Percentiles rank a stretch among this genome's conserved stretches.
phyloP scores from a whole-genome alignment of 2,329 filamentous ascomycete genomes.

The Cercospora canescens region DNA sequence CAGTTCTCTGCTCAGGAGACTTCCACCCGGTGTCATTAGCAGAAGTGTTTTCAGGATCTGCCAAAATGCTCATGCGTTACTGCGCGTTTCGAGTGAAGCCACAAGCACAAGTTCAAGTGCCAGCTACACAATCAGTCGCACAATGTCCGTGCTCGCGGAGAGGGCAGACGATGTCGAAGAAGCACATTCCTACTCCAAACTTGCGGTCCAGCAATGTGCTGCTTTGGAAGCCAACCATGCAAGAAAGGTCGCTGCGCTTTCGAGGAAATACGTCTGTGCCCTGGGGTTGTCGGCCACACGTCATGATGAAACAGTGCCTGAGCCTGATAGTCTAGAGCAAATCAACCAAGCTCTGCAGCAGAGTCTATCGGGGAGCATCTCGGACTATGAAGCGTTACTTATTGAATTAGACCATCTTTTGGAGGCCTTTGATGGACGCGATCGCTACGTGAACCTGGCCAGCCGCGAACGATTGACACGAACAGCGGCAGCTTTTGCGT shows the following conservation, averaged over 20 bases:
- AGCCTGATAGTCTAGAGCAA: not conserved
- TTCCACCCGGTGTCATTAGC: not conserved
- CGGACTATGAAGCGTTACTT: conserved; percentile 32
- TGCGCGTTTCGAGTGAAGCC: not conserved
- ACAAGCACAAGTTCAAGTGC: not conserved
- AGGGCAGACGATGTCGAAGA: conserved; percentile 11
- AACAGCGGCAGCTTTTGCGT: conserved; percentile 31
- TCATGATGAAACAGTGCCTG: not conserved
- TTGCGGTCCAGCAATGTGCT: conserved; percentile 14
- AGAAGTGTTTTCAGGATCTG: conserved; percentile 8
- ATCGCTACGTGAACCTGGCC: not conserved
- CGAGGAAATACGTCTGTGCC: not conserved
- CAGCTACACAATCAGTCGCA: conserved; percentile 14
- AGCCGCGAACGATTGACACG: conserved; percentile 4
- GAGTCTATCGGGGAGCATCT: conserved; percentile 23
- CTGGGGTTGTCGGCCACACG: not conserved
- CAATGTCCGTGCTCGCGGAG: conserved; percentile 24
- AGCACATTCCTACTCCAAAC: conserved; percentile 16
- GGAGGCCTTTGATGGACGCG: not conserved
- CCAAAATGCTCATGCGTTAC: not conserved
- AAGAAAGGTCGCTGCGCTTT: conserved; percentile 15
- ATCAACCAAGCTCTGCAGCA: conserved; percentile 16
- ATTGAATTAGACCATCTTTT: conserved; percentile 22
- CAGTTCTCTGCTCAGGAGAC: conserved; percentile 51
- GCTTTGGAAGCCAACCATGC: conserved; percentile 23